Percentiles rank a stretch among this genome's conserved stretches.
phyloP scores from a whole-genome alignment of 2,329 filamentous ascomycete species.

The Pseudocercospora eumusae region DNA sequence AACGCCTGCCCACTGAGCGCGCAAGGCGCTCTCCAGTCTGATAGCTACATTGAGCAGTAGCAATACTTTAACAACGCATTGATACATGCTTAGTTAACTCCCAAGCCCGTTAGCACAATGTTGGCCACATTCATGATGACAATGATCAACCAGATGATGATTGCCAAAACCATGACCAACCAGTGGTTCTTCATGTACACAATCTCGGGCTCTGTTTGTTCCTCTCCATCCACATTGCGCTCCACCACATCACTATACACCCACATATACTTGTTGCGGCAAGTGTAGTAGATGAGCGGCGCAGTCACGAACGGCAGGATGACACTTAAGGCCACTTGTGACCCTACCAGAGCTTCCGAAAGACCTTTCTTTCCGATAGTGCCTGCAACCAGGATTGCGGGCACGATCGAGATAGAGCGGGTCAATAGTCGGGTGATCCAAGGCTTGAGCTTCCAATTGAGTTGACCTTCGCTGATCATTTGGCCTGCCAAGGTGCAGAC shows the following conservation, averaged over 20 bases:
- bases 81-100: conserved; percentile 35
- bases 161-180: conserved; percentile 59
- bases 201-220: conserved; percentile 10
- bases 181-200: conserved; percentile 72
- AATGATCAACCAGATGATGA: conserved; percentile 72
- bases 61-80: neutral
- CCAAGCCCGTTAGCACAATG: conserved; percentile 65
- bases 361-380: conserved; percentile 72
- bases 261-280: conserved; percentile 76
- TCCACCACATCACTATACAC: conserved; percentile 45
- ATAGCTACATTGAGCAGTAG: conserved; percentile 3
- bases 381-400: conserved; percentile 79
- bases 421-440: conserved; percentile 80
- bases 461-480: conserved; percentile 81
- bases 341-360: conserved; percentile 69
- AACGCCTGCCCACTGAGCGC: neutral
- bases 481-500: conserved; percentile 88
- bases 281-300: conserved; percentile 83
- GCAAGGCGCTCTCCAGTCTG: neutral
- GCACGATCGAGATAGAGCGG: conserved; percentile 75
- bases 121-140: conserved; percentile 77
- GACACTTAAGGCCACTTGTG: conserved; percentile 75
- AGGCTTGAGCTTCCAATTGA: conserved; percentile 71
- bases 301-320: conserved; percentile 81
- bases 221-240: neutral